Evolutionary conservation across 495 filamentous ascomycete species (phyloP), one percentile per base, ranked within the genome.

Genomic region (Penicillium mononematosum): DNA sequence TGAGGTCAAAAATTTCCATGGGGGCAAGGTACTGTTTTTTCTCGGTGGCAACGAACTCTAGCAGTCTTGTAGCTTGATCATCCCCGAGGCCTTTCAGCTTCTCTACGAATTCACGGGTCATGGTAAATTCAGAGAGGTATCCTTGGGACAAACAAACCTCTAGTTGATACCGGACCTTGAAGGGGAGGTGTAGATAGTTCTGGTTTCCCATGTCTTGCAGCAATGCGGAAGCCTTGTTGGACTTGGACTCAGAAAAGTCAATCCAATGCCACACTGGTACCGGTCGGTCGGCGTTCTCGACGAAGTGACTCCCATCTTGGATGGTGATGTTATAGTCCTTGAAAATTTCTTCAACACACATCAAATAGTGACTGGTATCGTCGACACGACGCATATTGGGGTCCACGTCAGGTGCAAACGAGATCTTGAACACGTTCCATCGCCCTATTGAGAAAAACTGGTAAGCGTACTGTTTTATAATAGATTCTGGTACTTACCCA

Each of bases 111-210:
- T 82, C 74, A 5, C 71, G 65, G 6, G 73, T 79, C 50, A 96
- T 80, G 49, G 85, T 89, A 66, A 87, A 82, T 69, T 96, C 92
- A 50, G 86, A 87, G n/a, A 98, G 72, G n/a, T 81, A 74, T 1
- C 85, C 84, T 20, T 89, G 81, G 0, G 92, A 96, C 9, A 98
- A 79, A 66, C 93, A 97, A 0, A 90, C 92, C 70, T 98, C 92
- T 0, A 98, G 81, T 70, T 96, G 93, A 64, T 98, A 98, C 9
- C 90, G 84, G 2, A 93, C 83, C 1, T 83, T 67, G 46, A 92
- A 97, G 0, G 84, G 75, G 4, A 98, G 76, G 22, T 74, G 57
- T 2, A 78, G 52, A 53, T 70, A 71, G 0, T 70, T 64, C 4
- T 76, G 60, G 27, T 81, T 58, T 2, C 64, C 63, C 45, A 68